Conservation (phyloP, 371 early-diverging fungal genomes). For the Mucor indicus region DNA sequence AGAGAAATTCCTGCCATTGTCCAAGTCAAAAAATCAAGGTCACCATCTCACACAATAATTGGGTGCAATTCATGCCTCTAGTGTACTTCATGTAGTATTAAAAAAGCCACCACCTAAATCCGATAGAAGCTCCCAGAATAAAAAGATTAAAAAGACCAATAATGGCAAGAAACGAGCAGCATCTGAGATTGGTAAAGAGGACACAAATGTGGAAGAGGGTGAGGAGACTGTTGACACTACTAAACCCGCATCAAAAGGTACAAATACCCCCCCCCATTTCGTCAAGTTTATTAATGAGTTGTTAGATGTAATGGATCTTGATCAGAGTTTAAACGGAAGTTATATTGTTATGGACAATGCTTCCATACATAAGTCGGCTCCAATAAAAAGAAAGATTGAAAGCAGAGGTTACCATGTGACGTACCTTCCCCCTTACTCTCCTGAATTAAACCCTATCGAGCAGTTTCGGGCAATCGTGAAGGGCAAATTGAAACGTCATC, state of each 20-base stretch:
- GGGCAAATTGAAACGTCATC: slow-evolving; percentile 7
- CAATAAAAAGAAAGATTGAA: slow-evolving; percentile 2
- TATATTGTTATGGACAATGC: slow-evolving; percentile 5
- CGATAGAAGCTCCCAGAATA: neutral
- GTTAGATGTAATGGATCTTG: slow-evolving; percentile 2
- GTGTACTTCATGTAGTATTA: slow-evolving; percentile 6
- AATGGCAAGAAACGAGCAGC: no score
- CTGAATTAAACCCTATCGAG: slow-evolving; percentile 21
- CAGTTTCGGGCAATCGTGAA: slow-evolving; percentile 12
- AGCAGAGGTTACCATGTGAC: slow-evolving; percentile 4
- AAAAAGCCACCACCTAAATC: slow-evolving; percentile 6
- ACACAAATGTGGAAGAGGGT: neutral
- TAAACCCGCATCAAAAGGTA: slow-evolving; percentile 2
- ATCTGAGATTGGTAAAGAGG: no score
- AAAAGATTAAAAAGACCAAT: no score
- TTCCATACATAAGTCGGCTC: slow-evolving; percentile 4
- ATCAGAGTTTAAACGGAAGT: slow-evolving; percentile 1
- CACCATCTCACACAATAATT: slow-evolving; percentile 11
- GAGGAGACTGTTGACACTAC: no score
- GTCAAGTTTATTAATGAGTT: slow-evolving; percentile 6
- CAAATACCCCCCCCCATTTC: slow-evolving; percentile 3
- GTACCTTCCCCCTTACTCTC: slow-evolving; percentile 15
- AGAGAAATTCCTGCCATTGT: slow-evolving; percentile 1
- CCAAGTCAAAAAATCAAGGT: slow-evolving; percentile 2
- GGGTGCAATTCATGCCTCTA: slow-evolving; percentile 10